Percentiles rank a stretch among this genome's conserved stretches.
Evolutionary conservation across 768 basidiomycete genomes (phyloP).

Genomic region (Kwoniella sp.): DNA sequence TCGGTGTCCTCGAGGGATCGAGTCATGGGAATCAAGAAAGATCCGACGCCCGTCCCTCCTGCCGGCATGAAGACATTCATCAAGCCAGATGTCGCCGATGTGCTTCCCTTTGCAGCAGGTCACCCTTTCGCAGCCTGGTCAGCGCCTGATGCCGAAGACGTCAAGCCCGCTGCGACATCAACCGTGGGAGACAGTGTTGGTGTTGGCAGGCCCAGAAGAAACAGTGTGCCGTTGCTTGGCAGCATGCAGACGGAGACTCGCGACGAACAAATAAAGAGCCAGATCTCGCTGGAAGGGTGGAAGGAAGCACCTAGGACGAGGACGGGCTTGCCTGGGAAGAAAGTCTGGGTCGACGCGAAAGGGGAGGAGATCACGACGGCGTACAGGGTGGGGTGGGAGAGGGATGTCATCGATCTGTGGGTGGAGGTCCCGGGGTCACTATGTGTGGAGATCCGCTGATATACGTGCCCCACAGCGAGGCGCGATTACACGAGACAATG

Average conservation of each 20-base stretch:
- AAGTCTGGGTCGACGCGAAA: slow-evolving; percentile 33
- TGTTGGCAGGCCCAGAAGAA: slow-evolving; percentile 2
- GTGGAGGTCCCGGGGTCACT: slow-evolving; percentile 13
- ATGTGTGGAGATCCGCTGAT: no score
- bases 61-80: slow-evolving; percentile 10
- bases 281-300: slow-evolving; percentile 24
- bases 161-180: background rate
- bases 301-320: slow-evolving; percentile 19
- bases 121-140: slow-evolving; percentile 28
- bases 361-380: slow-evolving; percentile 16
- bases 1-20: slow-evolving; percentile 31
- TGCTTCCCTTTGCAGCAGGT: slow-evolving; percentile 21
- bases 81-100: slow-evolving; percentile 18
- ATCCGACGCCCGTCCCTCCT: slow-evolving; percentile 7
- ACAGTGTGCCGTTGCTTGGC: background rate
- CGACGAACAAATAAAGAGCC: slow-evolving; percentile 6
- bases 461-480: slow-evolving; percentile 36
- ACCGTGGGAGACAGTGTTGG: background rate
- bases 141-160: slow-evolving; percentile 12
- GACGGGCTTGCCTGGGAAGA: slow-evolving; percentile 23
- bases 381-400: slow-evolving; percentile 51
- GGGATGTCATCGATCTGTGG: slow-evolving; percentile 51
- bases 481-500: slow-evolving; percentile 47
- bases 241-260: background rate
- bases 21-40: slow-evolving; percentile 29